A percentile compares a stretch with the other conserved stretches of the same genome.
Conservation (phyloP, 768 basidiomycete species). For the Suillus clintonianus region DNA sequence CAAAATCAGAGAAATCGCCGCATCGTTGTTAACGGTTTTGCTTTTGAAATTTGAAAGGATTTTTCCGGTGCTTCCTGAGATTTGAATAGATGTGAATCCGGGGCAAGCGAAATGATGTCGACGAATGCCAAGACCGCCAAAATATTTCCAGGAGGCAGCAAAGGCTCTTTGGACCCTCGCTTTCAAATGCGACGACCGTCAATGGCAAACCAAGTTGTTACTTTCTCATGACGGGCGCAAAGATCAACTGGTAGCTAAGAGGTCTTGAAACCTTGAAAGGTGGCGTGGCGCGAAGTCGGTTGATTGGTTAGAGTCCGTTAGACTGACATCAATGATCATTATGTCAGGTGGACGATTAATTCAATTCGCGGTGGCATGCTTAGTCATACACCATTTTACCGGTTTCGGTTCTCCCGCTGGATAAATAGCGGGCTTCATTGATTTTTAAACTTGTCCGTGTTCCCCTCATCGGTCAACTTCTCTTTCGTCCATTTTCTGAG, state of each 20-base stretch:
- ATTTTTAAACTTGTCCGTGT: background rate
- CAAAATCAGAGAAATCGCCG: background rate
- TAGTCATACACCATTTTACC: background rate
- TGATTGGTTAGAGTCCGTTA: background rate
- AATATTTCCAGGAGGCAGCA: background rate
- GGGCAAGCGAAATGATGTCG: background rate
- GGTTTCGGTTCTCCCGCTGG: background rate
- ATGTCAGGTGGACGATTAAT: background rate
- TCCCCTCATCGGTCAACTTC: background rate
- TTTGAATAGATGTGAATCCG: background rate
- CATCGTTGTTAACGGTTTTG: background rate
- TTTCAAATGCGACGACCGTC: background rate
- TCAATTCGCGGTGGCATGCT: background rate
- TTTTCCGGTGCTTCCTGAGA: background rate
- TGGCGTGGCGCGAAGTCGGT: background rate
- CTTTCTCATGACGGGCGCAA: background rate
- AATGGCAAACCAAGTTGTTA: background rate
- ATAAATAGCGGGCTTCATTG: background rate
- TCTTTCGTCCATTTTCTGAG: background rate
- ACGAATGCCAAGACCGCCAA: background rate
- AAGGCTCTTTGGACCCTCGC: background rate
- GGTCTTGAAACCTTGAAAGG: background rate
- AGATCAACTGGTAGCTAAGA: background rate
- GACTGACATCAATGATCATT: no score
- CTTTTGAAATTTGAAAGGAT: background rate